Conservation (phyloP, 2,329 filamentous ascomycete species). For the Microcyclosporella mali region DNA sequence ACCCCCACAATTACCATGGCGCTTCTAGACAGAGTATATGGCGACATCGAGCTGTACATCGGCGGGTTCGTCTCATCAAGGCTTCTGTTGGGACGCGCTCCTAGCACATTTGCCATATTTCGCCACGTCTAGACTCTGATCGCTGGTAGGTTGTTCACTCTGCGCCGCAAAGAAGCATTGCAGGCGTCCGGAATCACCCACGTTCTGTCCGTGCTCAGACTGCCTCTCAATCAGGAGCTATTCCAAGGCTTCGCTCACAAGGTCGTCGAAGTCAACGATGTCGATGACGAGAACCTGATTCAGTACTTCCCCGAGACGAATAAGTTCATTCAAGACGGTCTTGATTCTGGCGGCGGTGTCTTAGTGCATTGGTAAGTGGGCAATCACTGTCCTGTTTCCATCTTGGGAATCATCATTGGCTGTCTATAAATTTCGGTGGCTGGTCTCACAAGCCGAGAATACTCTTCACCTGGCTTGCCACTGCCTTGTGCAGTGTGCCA, state of each 20-base stretch:
- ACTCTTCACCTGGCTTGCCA: no score
- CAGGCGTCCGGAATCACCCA: conserved; percentile 74
- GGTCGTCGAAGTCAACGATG: conserved; percentile 82
- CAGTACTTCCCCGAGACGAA: conserved; percentile 73
- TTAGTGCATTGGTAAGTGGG: conserved; percentile 63
- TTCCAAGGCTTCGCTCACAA: conserved; percentile 60
- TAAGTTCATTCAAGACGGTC: conserved; percentile 72
- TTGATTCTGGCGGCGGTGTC: conserved; percentile 57
- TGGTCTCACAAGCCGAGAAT: no score
- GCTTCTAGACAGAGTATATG: conserved; percentile 60
- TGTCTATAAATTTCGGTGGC: no score
- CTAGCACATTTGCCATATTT: conserved; percentile 8
- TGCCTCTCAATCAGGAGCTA: conserved; percentile 51
- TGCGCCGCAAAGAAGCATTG: conserved; percentile 66
- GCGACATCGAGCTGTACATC: conserved; percentile 66
- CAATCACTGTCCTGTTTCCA: conserved; percentile 7
- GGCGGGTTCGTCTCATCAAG: conserved; percentile 57
- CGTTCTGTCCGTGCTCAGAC: conserved; percentile 73
- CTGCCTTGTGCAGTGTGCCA: no score
- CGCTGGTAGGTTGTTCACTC: conserved; percentile 62
- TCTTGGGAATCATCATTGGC: no score
- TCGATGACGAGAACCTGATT: conserved; percentile 80
- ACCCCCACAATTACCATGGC: conserved; percentile 40
- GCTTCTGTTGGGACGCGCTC: background rate
- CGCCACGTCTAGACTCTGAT: conserved; percentile 24